Evolutionary conservation across 768 basidiomycete species (phyloP), one percentile per base, ranked within the genome.

Genomic region (Dioszegia crocea): DNA sequence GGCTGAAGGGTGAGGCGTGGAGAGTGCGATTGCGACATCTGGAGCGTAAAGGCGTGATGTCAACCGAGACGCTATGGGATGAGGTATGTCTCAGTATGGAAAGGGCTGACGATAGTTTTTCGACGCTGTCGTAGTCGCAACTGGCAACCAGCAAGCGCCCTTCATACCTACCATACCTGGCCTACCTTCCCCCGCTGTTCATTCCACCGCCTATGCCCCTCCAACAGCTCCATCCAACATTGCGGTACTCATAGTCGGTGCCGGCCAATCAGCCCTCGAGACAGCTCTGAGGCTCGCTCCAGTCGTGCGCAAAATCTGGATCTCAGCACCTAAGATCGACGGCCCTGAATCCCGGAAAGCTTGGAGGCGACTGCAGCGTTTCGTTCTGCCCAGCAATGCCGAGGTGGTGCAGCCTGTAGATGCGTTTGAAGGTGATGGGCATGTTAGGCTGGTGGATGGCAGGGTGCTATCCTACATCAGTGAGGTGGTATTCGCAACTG

Each of bases 191-290:
- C 9, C 45, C 45, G 12, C 9, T n/a, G 8, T 14, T 24, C 45
- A 46, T 27, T 17, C 19, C 8, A 11, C 45, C 3, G 45, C 6
- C 45, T 60, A 5, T 81, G 79, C 66, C 78, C 81, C 0, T 65
- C 66, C 0, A 58, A 64, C 3, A 59, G 82, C 24, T 60, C 63
- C 10, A 81, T 82, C 61, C 79, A 23, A 46, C 24, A 26, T 10
- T 23, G 45, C 1, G 78, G 81, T 0, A 74, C 82, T 1, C 45
- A 71, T 82, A 50, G 68, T 82, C 36, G 81, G 81, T n/a, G 78
- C 77, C 14, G 74, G 76, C 10, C 79, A 79, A 39, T 48, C 79
- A 24, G 79, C 76, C 6, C 65, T 67, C 5, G 79, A 80, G 40
- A 80, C 80, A 41, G 66, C 77, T 2, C 61, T 75, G 6, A 80